Percentiles rank a stretch among this genome's conserved stretches.
These are phyloP conservation scores for Amanita rimosa DNA, from an alignment of 768 basidiomycete species.

Conservation along the genomic window DNA sequence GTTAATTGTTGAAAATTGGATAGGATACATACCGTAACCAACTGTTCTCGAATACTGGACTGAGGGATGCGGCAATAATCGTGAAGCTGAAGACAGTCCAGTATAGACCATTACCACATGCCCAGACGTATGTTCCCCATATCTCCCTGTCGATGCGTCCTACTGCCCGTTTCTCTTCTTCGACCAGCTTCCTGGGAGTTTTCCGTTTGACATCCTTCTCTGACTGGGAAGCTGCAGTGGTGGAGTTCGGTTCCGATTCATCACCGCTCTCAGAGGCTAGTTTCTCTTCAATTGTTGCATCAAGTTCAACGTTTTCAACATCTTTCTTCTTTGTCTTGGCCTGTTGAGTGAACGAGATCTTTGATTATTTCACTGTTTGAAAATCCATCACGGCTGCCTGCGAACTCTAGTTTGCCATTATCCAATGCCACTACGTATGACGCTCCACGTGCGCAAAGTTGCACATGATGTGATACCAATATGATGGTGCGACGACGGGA, in stretches of 20 bases:
- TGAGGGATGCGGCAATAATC: constrained; percentile 38
- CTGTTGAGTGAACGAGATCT: constrained; percentile 45
- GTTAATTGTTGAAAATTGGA: not conserved
- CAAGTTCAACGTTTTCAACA: constrained; percentile 11
- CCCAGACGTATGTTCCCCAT: constrained; percentile 34
- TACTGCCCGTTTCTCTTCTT: constrained; percentile 58
- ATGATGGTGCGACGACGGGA: constrained; percentile 77
- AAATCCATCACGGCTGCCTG: constrained; percentile 58
- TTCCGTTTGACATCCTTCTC: constrained; percentile 22
- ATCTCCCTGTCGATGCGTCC: constrained; percentile 47
- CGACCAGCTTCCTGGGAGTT: constrained; percentile 65
- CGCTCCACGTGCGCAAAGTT: constrained; percentile 74
- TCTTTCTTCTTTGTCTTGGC: constrained; percentile 24
- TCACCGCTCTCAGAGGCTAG: constrained; percentile 31
- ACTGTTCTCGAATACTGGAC: constrained; percentile 51
- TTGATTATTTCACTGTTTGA: constrained; percentile 46
- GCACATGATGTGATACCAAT: constrained; percentile 92
- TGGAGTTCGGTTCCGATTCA: constrained; percentile 26
- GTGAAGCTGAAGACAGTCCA: constrained; percentile 38
- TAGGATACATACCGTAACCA: constrained; percentile 35
- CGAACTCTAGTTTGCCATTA: constrained; percentile 68
- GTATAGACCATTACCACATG: constrained; percentile 23
- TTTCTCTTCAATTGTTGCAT: not conserved
- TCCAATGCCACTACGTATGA: constrained; percentile 76
- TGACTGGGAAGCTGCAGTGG: constrained; percentile 24